Evolutionary conservation across 306 rosid genomes (phyloP).

Genomic region (Cicer pinnatifidum): DNA sequence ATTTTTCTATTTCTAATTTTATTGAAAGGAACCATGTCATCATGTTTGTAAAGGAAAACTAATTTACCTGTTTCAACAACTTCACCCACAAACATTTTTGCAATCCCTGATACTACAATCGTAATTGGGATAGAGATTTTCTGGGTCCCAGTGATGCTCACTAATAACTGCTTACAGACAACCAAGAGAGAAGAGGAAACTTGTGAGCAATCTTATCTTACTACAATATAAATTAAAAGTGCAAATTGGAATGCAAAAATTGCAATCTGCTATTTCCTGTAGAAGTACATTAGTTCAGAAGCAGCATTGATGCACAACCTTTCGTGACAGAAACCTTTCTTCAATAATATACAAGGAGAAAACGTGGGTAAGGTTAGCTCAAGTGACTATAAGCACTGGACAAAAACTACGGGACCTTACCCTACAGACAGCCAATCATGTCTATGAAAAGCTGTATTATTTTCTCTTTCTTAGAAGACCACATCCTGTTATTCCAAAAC

Average conservation of each 20-base stretch:
- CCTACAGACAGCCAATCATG: not conserved
- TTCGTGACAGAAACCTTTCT: constrained; percentile 13
- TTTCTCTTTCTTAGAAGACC: not conserved
- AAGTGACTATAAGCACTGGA: constrained; percentile 6
- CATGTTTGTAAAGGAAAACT: constrained; percentile 26
- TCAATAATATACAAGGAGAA: not conserved
- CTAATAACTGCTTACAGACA: constrained; percentile 63
- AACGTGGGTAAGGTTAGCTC: constrained; percentile 20
- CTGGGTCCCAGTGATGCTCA: constrained; percentile 84
- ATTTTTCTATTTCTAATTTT: not conserved
- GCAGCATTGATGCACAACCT: constrained; percentile 27
- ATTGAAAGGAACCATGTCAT: constrained; percentile 24
- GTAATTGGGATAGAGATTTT: constrained; percentile 90
- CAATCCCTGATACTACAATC: constrained; percentile 89
- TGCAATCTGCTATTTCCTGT: not conserved
- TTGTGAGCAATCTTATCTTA: constrained; percentile 26
- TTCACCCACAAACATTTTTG: constrained; percentile 93
- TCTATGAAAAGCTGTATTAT: not conserved
- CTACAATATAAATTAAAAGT: constrained; percentile 14
- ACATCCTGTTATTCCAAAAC: constrained; percentile 8
- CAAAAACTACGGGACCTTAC: not conserved
- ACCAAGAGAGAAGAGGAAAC: constrained; percentile 24
- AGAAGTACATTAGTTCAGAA: not conserved
- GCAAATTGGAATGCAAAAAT: constrained; percentile 1
- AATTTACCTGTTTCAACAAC: constrained; percentile 84